Base-by-base conservation (phyloP, 2,329 filamentous ascomycete species). In the Helotiales sp. region DNA sequence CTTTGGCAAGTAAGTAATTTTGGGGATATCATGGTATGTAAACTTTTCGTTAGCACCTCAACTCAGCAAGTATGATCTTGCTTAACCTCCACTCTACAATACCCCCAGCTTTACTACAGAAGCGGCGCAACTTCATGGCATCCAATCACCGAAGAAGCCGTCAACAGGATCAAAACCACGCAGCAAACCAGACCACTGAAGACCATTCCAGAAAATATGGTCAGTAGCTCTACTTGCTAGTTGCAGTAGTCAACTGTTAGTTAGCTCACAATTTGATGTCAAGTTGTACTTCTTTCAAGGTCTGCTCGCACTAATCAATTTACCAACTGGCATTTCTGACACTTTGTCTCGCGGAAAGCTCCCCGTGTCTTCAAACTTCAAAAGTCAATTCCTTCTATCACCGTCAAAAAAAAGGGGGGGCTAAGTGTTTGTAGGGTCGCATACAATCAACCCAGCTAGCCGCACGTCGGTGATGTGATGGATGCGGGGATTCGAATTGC, bases 141-240 rank as follows among this genome's bases (percentile, higher is more conserved):
- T 32, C 30, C 22, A 61, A 69, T 67, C 54, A 61, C 68, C 65
- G 68, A 67, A 67, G 64, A 65, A 61, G 64, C 64, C 67, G 67
- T 63, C 37, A 37, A 58, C 15, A 20, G 61, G 11, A 20, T n/a
- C 50, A 22, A 61, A 32, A 49, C 37, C 30, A 24, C 30, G n/a
- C n/a, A 40, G 17, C 17, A 45, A 20, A 45, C 10, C n/a, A 20
- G 40, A 45, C 13, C n/a, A 45, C 40, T 20, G 6, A 45, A 20
- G 20, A 45, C 13, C n/a, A 45, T n/a, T 20, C 4, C n/a, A 20
- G 20, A 6, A n/a, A 10, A 6, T 20, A 17, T 1, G 20, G 40
- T 20, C 8, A 6, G n/a, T 10, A 45, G 6, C 17, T 45, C 40
- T 45, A 45, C 17, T 20, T 45, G 40, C n/a, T 45, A 45, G 40